A percentile compares a stretch with the other conserved stretches of the same genome.
phyloP scores from a whole-genome alignment of 2,329 filamentous ascomycete species.

The Cordyceps sp. region DNA sequence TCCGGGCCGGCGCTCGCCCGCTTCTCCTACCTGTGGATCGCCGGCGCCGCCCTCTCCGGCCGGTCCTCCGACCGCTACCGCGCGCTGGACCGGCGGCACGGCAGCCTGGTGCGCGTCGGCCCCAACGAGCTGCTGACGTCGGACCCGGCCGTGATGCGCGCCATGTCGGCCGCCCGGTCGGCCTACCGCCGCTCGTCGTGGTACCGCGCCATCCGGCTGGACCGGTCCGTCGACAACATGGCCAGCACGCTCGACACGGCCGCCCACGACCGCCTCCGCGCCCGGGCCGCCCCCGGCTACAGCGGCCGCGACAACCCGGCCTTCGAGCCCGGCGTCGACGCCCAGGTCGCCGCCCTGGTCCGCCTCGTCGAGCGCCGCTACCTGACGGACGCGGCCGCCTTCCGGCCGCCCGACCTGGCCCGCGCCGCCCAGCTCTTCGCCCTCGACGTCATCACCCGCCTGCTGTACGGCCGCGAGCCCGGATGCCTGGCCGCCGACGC shows the following conservation, averaged over 20 bases:
- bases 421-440: too few relatives aligned
- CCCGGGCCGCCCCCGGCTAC: not conserved
- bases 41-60: not conserved
- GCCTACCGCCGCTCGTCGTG: conserved; percentile 21
- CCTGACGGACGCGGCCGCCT: too few relatives aligned
- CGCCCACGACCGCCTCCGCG: conserved; percentile 18
- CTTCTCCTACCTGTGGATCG: not conserved
- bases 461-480: too few relatives aligned
- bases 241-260: conserved; percentile 31
- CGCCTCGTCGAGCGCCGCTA: too few relatives aligned
- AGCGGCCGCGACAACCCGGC: too few relatives aligned
- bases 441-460: too few relatives aligned
- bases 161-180: conserved; percentile 19
- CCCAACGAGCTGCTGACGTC: conserved; percentile 23
- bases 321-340: too few relatives aligned
- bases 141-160: conserved; percentile 21
- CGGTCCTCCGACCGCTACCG: not conserved
- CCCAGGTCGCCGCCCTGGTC: too few relatives aligned
- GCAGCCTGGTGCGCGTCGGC: too few relatives aligned
- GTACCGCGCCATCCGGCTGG: conserved; percentile 32
- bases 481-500: too few relatives aligned
- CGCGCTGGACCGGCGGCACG: too few relatives aligned
- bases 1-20: not conserved
- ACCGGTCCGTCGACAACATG: conserved; percentile 36
- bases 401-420: too few relatives aligned